phyloP scores from a whole-genome alignment of 2,329 filamentous ascomycete species.

The Emergomyces pasteurianus region DNA sequence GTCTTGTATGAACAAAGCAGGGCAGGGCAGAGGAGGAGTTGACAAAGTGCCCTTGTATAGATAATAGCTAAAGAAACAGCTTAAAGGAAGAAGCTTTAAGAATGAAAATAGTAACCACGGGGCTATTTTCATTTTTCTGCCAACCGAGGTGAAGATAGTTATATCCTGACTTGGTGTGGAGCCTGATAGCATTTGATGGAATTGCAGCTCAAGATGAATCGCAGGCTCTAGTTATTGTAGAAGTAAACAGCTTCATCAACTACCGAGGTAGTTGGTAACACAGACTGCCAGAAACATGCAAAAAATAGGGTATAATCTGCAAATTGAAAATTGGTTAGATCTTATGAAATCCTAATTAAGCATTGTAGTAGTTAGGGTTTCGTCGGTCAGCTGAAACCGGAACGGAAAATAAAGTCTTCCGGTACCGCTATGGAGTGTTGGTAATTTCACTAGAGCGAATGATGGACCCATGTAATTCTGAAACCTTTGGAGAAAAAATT shows the following conservation, averaged over 20 bases:
- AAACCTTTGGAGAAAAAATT: neutral
- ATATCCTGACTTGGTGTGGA: no score
- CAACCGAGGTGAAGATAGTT: neutral
- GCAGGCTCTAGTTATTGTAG: no score
- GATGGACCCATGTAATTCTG: neutral
- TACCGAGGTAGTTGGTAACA: no score
- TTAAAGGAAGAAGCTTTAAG: neutral
- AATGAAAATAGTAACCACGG: neutral
- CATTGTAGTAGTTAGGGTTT: neutral
- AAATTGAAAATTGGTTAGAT: no score
- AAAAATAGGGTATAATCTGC: no score
- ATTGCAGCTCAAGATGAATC: neutral
- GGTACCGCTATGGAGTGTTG: no score
- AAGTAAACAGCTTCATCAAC: no score
- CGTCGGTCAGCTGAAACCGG: neutral
- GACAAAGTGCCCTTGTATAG: neutral
- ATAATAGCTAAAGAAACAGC: neutral
- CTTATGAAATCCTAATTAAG: neutral
- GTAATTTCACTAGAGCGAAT: no score
- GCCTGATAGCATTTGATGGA: neutral
- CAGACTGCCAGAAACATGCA: no score
- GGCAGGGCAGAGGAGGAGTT: neutral
- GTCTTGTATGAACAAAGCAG: neutral
- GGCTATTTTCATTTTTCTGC: neutral
- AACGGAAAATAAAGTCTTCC: neutral